These are phyloP conservation scores for Arabidopsis thaliana DNA, from an alignment of 345 rosid species.

Conservation along the genomic window TAIR10.1 NC_003074.8:12384501-12385000, in stretches of 20 bases:
- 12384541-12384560: no score
- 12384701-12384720: no score
- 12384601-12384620: no score
- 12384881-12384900: not conserved
- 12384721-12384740: no score
- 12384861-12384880: not conserved
- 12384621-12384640: no score
- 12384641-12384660: no score
- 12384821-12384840: not conserved
- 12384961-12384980: no score
- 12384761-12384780: not conserved
- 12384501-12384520: not conserved
- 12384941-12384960: not conserved
- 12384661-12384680: no score
- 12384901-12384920: not conserved
- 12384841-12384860: not conserved
- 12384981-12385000: no score
- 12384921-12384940: not conserved
- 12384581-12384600: no score
- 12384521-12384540: not conserved
- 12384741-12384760: not conserved
- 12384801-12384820: not conserved
- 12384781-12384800: not conserved
- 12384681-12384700: no score
- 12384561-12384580: no score